phyloP scores from a whole-genome alignment of 2,329 filamentous ascomycete species.

The Alternaria sp. region DNA sequence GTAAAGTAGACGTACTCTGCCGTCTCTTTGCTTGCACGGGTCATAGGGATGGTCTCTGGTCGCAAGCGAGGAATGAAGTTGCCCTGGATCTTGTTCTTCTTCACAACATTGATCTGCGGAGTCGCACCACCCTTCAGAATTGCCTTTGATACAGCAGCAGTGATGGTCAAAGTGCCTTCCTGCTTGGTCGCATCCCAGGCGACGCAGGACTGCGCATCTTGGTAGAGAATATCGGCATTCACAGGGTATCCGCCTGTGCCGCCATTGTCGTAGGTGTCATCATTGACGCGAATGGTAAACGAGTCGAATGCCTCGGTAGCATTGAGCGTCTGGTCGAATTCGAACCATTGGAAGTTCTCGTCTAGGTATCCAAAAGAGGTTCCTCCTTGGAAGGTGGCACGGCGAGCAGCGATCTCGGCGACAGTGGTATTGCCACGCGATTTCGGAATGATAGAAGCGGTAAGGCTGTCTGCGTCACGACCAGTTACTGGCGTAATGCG shows the following conservation, averaged over 20 bases:
- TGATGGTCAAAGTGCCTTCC: conserved; percentile 2
- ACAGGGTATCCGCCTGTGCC: conserved; percentile 16
- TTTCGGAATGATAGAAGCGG: conserved; percentile 7
- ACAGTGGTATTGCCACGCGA: conserved; percentile 3
- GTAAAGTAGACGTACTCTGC: conserved; percentile 14
- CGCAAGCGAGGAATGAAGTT: conserved; percentile 7
- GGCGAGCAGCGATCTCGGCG: conserved; percentile 1
- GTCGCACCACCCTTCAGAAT: background rate
- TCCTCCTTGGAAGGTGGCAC: conserved; percentile 2
- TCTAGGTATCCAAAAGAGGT: conserved; percentile 12
- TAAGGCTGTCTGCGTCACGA: conserved; percentile 6
- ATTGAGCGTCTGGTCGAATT: conserved; percentile 7
- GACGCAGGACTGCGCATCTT: conserved; percentile 8
- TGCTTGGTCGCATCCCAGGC: background rate
- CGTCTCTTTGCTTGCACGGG: background rate
- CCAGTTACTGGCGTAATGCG: conserved; percentile 16
- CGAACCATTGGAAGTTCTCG: conserved; percentile 16
- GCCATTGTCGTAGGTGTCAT: conserved; percentile 14
- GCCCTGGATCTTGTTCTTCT: background rate
- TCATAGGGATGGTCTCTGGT: conserved; percentile 2
- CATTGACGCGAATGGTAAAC: conserved; percentile 18
- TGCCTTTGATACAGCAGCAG: conserved; percentile 11
- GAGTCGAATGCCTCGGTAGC: conserved; percentile 6
- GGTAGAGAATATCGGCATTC: conserved; percentile 13
- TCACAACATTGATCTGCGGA: conserved; percentile 6